A percentile compares a stretch with the other conserved stretches of the same genome.
Evolutionary conservation across 2,329 filamentous ascomycete genomes (phyloP).

Genomic region (Epichloe sibirici): DNA sequence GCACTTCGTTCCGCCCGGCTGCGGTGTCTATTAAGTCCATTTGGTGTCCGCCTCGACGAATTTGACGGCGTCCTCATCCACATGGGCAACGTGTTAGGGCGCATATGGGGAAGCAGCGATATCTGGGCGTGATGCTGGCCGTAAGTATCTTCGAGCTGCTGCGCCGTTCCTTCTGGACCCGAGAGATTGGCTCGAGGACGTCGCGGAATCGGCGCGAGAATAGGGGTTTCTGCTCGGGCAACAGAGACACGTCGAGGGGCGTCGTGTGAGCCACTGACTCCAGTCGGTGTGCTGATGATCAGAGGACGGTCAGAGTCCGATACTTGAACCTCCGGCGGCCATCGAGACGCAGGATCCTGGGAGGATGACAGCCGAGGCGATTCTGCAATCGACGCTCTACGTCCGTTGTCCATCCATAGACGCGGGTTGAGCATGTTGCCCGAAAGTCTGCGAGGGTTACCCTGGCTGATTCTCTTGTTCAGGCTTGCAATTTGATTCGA

Average conservation of each 20-base stretch:
- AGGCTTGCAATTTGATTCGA: conserved; percentile 27
- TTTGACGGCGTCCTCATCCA: conserved; percentile 26
- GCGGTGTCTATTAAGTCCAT: conserved; percentile 32
- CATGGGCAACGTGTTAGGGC: conserved; percentile 13
- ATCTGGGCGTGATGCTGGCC: conserved; percentile 19
- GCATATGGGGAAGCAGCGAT: conserved; percentile 3
- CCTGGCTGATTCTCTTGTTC: conserved; percentile 25
- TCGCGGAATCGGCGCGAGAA: conserved; percentile 41
- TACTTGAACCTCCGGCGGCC: conserved; percentile 7
- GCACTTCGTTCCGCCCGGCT: conserved; percentile 49
- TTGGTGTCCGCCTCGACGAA: conserved; percentile 23
- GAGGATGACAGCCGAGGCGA: neutral
- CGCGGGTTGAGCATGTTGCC: conserved; percentile 22
- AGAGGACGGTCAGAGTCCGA: conserved; percentile 36
- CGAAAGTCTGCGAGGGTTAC: conserved; percentile 29
- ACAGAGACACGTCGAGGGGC: conserved; percentile 22
- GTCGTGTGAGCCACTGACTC: conserved; percentile 42
- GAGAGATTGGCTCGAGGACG: conserved; percentile 29
- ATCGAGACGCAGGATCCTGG: neutral
- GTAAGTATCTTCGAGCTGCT: conserved; percentile 44
- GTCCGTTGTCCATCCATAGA: conserved; percentile 2
- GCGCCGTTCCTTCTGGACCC: conserved; percentile 31
- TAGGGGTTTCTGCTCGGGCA: conserved; percentile 28
- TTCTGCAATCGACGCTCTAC: neutral
- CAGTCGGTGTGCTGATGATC: conserved; percentile 48